These are phyloP conservation scores for Sorghum bicolor DNA, from an alignment of 176 grass and related monocot genomes.

Conservation along the genomic window Sorghum_bicolor_NCBIv3 NC_012870.2:7552001-7552500, in stretches of 20 bases:
- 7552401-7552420: constrained; percentile 51
- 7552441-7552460: constrained; percentile 82
- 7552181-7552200: constrained; percentile 65
- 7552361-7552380: constrained; percentile 87
- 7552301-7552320: constrained; percentile 68
- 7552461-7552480: background rate
- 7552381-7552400: constrained; percentile 61
- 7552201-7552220: constrained; percentile 54
- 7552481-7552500: background rate
- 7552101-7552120: constrained; percentile 49
- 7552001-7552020: constrained; percentile 85
- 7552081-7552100: constrained; percentile 46
- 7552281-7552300: constrained; percentile 71
- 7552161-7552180: constrained; percentile 93
- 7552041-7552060: constrained; percentile 63
- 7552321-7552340: constrained; percentile 83
- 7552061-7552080: constrained; percentile 45
- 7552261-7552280: constrained; percentile 59
- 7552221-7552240: constrained; percentile 29
- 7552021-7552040: constrained; percentile 70
- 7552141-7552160: constrained; percentile 80
- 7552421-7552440: constrained; percentile 92
- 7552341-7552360: constrained; percentile 88
- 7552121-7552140: constrained; percentile 70
- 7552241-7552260: constrained; percentile 37